A percentile compares a stretch with the other conserved stretches of the same genome.
These are phyloP conservation scores for Babesia microti DNA, from an alignment of 169 alveolate genomes.

Conservation along the genomic window DNA sequence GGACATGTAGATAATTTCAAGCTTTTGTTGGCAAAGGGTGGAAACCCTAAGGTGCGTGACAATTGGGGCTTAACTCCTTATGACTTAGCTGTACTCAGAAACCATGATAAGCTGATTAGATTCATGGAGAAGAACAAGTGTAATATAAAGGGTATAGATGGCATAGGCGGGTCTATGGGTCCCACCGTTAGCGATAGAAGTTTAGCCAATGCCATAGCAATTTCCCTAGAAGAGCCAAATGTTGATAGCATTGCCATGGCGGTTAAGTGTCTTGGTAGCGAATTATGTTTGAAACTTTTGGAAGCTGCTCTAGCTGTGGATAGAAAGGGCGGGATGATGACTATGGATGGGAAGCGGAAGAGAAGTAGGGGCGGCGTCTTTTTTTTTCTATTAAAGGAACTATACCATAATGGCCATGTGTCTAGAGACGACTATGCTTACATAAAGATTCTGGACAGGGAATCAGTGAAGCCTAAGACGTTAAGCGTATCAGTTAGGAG, in stretches of 20 bases:
- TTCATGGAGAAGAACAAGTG: slow-evolving; percentile 32
- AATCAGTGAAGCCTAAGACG: slow-evolving; percentile 57
- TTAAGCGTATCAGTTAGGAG: slow-evolving; percentile 19
- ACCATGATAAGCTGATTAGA: slow-evolving; percentile 31
- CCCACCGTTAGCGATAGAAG: slow-evolving; percentile 1
- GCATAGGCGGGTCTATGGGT: slow-evolving; percentile 6
- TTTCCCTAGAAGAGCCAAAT: slow-evolving; percentile 67
- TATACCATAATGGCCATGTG: slow-evolving; percentile 60
- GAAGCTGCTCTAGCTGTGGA: slow-evolving; percentile 67
- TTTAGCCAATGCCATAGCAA: slow-evolving; percentile 49
- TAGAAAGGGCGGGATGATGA: slow-evolving; percentile 70
- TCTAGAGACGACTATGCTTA: slow-evolving; percentile 68
- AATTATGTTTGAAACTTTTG: slow-evolving; percentile 53
- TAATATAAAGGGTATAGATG: slow-evolving; percentile 8
- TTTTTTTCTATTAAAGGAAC: slow-evolving; percentile 65
- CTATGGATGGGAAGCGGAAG: slow-evolving; percentile 69
- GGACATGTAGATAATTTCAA: slow-evolving; percentile 67
- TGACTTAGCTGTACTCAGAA: slow-evolving; percentile 52
- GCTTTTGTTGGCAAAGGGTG: slow-evolving; percentile 55
- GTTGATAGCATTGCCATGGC: slow-evolving; percentile 60
- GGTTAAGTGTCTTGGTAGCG: slow-evolving; percentile 62
- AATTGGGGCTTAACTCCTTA: slow-evolving; percentile 67
- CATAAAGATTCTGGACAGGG: slow-evolving; percentile 71
- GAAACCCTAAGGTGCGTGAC: slow-evolving; percentile 52
- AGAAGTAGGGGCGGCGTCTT: slow-evolving; percentile 79